These are phyloP conservation scores for Erythrophleum ivorense DNA, from an alignment of 331 rosid species.

Conservation along the genomic window DNA sequence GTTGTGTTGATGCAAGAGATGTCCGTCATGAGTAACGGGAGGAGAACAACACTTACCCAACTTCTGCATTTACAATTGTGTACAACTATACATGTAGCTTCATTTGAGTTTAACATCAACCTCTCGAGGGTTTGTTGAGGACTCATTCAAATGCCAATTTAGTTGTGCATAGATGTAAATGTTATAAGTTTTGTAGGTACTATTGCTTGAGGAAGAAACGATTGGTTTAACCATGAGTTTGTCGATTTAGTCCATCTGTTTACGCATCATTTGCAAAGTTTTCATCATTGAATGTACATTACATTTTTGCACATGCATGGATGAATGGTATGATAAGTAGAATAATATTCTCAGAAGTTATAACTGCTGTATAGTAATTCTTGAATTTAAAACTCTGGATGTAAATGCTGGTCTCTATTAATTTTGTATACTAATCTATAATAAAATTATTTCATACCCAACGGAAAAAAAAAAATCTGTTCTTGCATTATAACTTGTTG, in stretches of 20 bases:
- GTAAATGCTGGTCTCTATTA: too few relatives aligned
- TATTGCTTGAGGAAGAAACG: not conserved
- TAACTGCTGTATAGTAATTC: not conserved
- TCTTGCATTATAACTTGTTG: not conserved
- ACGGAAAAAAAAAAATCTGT: not conserved
- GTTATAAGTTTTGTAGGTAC: not conserved
- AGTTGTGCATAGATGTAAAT: constrained; percentile 17
- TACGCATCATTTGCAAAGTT: not conserved
- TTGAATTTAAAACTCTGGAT: too few relatives aligned
- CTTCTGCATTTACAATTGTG: constrained; percentile 25
- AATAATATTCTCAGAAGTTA: not conserved
- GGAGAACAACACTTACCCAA: constrained; percentile 34
- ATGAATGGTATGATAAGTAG: not conserved
- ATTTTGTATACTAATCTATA: too few relatives aligned
- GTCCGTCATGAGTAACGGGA: constrained; percentile 22
- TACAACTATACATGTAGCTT: constrained; percentile 25
- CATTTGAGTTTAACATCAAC: not conserved
- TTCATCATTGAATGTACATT: not conserved
- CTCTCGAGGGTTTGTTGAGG: not conserved
- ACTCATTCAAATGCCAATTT: constrained; percentile 22
- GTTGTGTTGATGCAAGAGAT: constrained; percentile 42
- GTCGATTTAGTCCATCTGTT: not conserved
- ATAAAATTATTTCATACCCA: too few relatives aligned
- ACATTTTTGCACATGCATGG: not conserved
- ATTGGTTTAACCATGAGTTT: not conserved